These are phyloP conservation scores for Suillus clintonianus DNA, from an alignment of 768 basidiomycete genomes.

Conservation along the genomic window DNA sequence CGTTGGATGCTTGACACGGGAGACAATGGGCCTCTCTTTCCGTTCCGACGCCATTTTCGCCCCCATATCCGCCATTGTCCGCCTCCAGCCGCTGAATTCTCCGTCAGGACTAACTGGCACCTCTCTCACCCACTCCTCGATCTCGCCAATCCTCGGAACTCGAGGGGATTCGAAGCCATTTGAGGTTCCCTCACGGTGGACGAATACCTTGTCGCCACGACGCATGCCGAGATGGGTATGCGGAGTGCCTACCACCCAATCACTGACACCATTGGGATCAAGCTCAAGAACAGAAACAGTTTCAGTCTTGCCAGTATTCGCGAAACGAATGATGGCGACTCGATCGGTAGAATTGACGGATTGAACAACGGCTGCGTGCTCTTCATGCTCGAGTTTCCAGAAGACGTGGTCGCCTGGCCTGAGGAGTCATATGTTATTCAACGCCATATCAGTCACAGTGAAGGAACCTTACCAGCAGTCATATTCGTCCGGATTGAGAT, in stretches of 20 bases:
- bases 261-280: conserved; percentile 76
- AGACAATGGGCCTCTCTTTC: conserved; percentile 40
- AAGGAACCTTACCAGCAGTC: conserved; percentile 72
- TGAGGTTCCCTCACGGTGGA: conserved; percentile 66
- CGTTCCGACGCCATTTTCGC: conserved; percentile 51
- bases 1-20: conserved; percentile 44
- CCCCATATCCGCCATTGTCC: conserved; percentile 70
- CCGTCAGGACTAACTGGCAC: conserved; percentile 47
- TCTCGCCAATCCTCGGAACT: conserved; percentile 84
- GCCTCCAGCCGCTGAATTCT: conserved; percentile 68
- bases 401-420: conserved; percentile 93
- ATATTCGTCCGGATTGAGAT: conserved; percentile 87
- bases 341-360: conserved; percentile 71
- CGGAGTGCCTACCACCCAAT: conserved; percentile 44
- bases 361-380: conserved; percentile 74
- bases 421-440: conserved; percentile 11
- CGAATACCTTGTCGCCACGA: conserved; percentile 82
- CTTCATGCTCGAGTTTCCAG: conserved; percentile 75
- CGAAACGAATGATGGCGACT: conserved; percentile 65
- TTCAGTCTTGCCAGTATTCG: conserved; percentile 56
- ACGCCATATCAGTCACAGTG: background rate
- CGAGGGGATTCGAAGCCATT: conserved; percentile 71
- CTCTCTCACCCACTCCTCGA: conserved; percentile 80
- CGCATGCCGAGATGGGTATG: conserved; percentile 73
- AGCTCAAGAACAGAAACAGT: conserved; percentile 84